Percentiles rank a stretch among this genome's conserved stretches.
These are phyloP conservation scores for Glutinoglossum americanum DNA, from an alignment of 495 filamentous ascomycete species.

Conservation along the genomic window DNA sequence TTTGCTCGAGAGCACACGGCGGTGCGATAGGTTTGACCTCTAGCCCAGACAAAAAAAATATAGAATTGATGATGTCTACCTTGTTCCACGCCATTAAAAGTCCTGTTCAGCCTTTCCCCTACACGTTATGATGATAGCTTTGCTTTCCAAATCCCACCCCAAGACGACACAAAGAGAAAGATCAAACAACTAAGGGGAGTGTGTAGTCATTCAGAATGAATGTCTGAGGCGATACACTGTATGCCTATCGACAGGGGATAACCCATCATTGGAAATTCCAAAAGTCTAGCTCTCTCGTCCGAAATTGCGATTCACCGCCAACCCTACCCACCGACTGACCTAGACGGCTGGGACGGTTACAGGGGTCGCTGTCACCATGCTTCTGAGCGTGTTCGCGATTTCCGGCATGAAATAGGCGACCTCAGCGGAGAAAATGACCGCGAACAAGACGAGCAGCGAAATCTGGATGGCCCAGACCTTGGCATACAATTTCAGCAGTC, in stretches of 20 bases:
- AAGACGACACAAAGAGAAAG: not conserved
- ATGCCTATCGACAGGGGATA: too few relatives aligned
- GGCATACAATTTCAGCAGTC: conserved; percentile 43
- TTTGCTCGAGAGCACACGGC: too few relatives aligned
- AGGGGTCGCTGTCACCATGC: not conserved
- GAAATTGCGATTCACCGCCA: not conserved
- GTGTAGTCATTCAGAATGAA: not conserved
- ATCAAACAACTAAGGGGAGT: not conserved
- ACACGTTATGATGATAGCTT: not conserved
- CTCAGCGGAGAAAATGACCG: conserved; percentile 18
- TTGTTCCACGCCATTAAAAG: not conserved
- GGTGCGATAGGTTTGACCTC: too few relatives aligned
- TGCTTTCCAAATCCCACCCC: not conserved
- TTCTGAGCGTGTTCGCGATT: not conserved
- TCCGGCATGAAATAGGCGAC: conserved; percentile 5
- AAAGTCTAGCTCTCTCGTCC: not conserved
- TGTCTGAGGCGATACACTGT: too few relatives aligned
- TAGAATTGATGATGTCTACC: not conserved
- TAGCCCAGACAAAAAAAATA: too few relatives aligned
- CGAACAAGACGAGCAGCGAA: conserved; percentile 22
- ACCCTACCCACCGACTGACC: not conserved
- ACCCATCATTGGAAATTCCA: too few relatives aligned
- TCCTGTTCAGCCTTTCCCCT: not conserved
- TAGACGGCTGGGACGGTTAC: not conserved
- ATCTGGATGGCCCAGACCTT: conserved; percentile 38